Conservation (phyloP, 257 asterid species). For the Plectranthus barbatus region DNA sequence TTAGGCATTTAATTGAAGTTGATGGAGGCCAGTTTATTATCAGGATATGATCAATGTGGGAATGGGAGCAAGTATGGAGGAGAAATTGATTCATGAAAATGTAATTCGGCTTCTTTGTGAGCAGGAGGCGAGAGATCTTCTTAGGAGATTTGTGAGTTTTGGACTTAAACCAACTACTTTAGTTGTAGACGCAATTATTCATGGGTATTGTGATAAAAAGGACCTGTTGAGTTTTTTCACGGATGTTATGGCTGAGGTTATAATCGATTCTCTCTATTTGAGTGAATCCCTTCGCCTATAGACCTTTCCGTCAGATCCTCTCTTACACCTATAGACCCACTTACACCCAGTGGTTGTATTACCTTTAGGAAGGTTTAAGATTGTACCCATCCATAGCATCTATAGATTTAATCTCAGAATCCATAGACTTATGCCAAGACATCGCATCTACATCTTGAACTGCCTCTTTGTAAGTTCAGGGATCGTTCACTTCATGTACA, state of each 20-base stretch:
- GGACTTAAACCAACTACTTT: constrained; percentile 40
- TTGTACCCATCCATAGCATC: too few relatives aligned
- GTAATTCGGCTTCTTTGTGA: constrained; percentile 64
- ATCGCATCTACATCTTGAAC: too few relatives aligned
- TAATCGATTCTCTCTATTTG: too few relatives aligned
- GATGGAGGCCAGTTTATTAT: constrained; percentile 41
- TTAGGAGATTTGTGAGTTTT: constrained; percentile 26
- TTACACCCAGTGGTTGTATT: too few relatives aligned
- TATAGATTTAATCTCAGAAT: too few relatives aligned
- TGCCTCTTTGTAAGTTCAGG: too few relatives aligned
- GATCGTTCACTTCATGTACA: too few relatives aligned
- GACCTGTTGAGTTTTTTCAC: constrained; percentile 55
- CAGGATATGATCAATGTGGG: constrained; percentile 45
- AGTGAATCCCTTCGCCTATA: too few relatives aligned
- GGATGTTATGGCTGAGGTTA: constrained; percentile 43
- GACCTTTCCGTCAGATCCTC: too few relatives aligned
- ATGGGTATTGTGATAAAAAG: constrained; percentile 71
- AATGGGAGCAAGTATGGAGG: constrained; percentile 29
- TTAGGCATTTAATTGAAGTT: constrained; percentile 42
- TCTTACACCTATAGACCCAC: too few relatives aligned
- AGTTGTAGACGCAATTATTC: constrained; percentile 38
- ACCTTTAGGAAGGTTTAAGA: too few relatives aligned
- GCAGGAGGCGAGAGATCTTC: constrained; percentile 71
- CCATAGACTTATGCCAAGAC: too few relatives aligned
- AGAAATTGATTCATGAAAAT: constrained; percentile 34